Evolutionary conservation across 1,139 yeast genomes (phyloP), one percentile per base, ranked within the genome.

Genomic region (Dujonia santamariae): DNA sequence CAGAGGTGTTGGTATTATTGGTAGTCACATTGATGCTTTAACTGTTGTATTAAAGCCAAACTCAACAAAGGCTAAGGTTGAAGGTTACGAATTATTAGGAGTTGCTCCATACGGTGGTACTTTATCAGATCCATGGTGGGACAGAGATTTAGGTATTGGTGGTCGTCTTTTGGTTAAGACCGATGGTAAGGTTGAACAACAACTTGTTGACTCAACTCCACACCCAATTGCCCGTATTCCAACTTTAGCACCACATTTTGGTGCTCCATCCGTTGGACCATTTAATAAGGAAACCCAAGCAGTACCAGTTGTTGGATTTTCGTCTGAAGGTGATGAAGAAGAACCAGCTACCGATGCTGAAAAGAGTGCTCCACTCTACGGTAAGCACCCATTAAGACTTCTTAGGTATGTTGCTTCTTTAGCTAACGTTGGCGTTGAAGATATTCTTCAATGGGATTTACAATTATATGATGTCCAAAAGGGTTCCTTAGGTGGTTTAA

Each of bases 91-190:
- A 35, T 51, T 76, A 25, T 59, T 80, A 25, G 85, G 84, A 1
- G 84, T 79, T 13, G 83, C 85, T 1, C 81, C 82, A 3, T 80
- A 80, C 50, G 76, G 81, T 13, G 83, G 84, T 19, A 72, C 78
- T 1, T 56, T 79, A 44, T 65, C 67, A 29, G 63, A 67, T 16
- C 48, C 67, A 19, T 78, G 86, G 85, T 67, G 77, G 53, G 85
- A 79, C 52, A 65, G 87, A 55, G 87, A 80, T 51, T 66, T 80
- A 43, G 85, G 85, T 29, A 51, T 80, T 37, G 86, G 82, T 34
- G 87, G 87, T 20, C 62, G 79, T 37, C 62, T 80, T 14, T 55
- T 78, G 36, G 69, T 73, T 33, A 64, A 59, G 42, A 24, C 42
- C 3, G 62, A 61, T 16, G 56, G 54, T 7, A 58, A 55, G 37